Percentiles rank a stretch among this genome's conserved stretches.
phyloP scores from a whole-genome alignment of 1,284 basidiomycete genomes.

The Cerrena zonata region DNA sequence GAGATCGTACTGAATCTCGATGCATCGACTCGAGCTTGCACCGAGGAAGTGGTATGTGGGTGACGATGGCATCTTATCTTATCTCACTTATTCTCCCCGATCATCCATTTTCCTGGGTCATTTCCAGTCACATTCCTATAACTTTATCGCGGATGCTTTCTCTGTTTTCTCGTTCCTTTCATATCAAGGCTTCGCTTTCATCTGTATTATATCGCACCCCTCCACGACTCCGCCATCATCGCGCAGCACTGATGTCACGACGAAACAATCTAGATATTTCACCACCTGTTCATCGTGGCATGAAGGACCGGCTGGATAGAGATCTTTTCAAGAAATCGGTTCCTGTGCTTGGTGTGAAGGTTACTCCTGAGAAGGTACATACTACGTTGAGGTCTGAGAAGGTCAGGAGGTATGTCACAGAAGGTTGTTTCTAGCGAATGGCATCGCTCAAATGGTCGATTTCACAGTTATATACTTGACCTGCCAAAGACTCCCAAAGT shows the following conservation, averaged over 20 bases:
- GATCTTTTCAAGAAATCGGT: conserved; percentile 58
- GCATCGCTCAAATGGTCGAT: neutral
- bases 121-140: neutral
- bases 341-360: conserved; percentile 59
- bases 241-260: conserved; percentile 12
- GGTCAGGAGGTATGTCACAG: conserved; percentile 49
- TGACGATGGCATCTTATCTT: no score
- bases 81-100: neutral
- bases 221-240: neutral
- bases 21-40: no score
- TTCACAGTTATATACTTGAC: conserved; percentile 49
- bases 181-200: no score
- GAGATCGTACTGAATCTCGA: no score
- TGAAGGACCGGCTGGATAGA: conserved; percentile 48
- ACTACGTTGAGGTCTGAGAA: conserved; percentile 48
- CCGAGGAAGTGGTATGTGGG: no score
- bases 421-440: conserved; percentile 2
- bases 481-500: conserved; percentile 63
- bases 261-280: conserved; percentile 42
- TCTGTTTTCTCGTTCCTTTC: neutral
- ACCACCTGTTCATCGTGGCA: conserved; percentile 46
- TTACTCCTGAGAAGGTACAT: conserved; percentile 54
- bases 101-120: neutral
- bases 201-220: neutral
- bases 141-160: neutral